Evolutionary conservation across 371 early-diverging fungal genomes (phyloP), one percentile per base, ranked within the genome.

Genomic region (Mucor circinelloides): DNA sequence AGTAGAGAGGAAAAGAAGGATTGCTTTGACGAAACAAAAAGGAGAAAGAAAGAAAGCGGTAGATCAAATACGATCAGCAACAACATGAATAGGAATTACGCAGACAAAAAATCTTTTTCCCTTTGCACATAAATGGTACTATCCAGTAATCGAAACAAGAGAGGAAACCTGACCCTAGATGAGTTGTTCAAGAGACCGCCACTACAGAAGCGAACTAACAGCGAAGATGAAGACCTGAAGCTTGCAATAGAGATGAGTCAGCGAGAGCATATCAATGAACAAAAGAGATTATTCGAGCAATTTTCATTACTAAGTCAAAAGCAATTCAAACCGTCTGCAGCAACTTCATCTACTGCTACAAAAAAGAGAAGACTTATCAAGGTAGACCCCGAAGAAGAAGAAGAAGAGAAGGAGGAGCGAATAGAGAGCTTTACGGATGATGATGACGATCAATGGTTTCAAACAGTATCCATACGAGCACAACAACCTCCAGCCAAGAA

Each of bases 241-340:
- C 6, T 44, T 13, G 69, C 72, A 15, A 10, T 72, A 7, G 31
- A 68, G 32, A 21, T 68, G 40, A 72, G 72, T 48, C 31, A 65
- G 44, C 44, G 63, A 34, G 72, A 72, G 54, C 72, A 72, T 27
- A 15, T 68, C 0, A 59, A 56, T 13, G 72, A 72, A 46, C 72
- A 72, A 56, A 48, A 58, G 21, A 25, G 46, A 25, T 15, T 72
- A 54, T 36, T 68, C 7, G 58, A 56, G 21, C 55, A 66, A n/a
- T 58, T 56, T 23, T 40, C 55, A 1, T 15, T 9, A 64, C 5
- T 44, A 9, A 57, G 42, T 30, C 42, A 66, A 17, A 32, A 28
- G 48, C 34, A 34, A 9, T 31, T 34, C 36, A 28, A 36, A 1
- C 32, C 19, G 10, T n/a, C 10, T 8, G 12, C 50, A n/a, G 21